A percentile compares a stretch with the other conserved stretches of the same genome.
phyloP scores from a whole-genome alignment of 106 monocot genomes.

The Apostasia ramifera region DNA sequence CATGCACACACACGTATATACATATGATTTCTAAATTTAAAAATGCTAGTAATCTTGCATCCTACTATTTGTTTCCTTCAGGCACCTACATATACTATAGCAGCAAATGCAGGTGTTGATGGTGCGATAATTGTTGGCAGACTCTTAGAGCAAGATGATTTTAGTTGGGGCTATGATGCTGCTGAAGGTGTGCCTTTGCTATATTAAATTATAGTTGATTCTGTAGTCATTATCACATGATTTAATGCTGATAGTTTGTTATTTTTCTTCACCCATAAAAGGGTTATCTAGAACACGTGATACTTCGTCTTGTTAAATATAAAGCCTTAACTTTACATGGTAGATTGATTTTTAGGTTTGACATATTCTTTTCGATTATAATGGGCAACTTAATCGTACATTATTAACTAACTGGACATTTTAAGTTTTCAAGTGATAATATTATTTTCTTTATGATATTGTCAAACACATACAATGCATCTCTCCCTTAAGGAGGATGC shows the following conservation, averaged over 20 bases:
- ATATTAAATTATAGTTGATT: background rate
- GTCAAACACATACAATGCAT: too few species aligned
- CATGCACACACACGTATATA: background rate
- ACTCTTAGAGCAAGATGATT: slow-evolving; percentile 72
- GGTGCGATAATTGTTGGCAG: slow-evolving; percentile 60
- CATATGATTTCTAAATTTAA: background rate
- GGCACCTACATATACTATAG: slow-evolving; percentile 75
- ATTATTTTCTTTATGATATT: too few species aligned
- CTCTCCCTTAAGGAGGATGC: too few species aligned
- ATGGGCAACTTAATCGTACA: too few species aligned
- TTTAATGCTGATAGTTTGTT: background rate
- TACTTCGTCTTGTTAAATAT: background rate
- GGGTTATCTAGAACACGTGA: background rate
- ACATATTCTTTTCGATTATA: too few species aligned
- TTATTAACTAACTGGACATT: too few species aligned
- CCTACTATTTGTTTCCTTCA: slow-evolving; percentile 17
- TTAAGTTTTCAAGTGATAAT: too few species aligned
- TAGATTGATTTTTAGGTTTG: background rate
- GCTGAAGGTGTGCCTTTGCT: slow-evolving; percentile 44
- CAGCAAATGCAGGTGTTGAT: slow-evolving; percentile 81
- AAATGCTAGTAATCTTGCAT: background rate
- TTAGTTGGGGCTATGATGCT: slow-evolving; percentile 85
- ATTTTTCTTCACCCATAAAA: background rate
- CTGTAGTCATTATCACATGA: background rate
- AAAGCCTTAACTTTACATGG: background rate